A percentile compares a stretch with the other conserved stretches of the same genome.
Evolutionary conservation across 768 basidiomycete species (phyloP).

Genomic region (Hericium coralloides): DNA sequence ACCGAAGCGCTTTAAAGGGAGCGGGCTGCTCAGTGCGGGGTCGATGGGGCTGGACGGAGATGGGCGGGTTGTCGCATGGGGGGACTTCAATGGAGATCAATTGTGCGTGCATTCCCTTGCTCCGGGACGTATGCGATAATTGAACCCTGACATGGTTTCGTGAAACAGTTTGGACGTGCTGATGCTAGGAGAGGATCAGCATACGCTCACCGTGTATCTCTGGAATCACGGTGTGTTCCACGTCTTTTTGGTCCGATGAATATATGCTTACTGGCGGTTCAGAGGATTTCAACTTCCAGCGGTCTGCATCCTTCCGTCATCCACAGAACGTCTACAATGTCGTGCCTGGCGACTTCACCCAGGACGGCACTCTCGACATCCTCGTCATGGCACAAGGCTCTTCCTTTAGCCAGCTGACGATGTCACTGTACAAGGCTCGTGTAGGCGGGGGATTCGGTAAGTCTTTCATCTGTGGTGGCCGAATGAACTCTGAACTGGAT

Average conservation of each 20-base stretch:
- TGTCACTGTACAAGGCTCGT: constrained; percentile 63
- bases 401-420: constrained; percentile 42
- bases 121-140: not conserved
- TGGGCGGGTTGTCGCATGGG: constrained; percentile 77
- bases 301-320: constrained; percentile 45
- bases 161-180: constrained; percentile 66
- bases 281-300: constrained; percentile 54
- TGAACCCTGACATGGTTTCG: not conserved
- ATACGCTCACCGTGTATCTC: constrained; percentile 62
- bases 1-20: constrained; percentile 76
- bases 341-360: constrained; percentile 89
- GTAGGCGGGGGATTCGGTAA: constrained; percentile 59
- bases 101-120: constrained; percentile 47
- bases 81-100: constrained; percentile 95
- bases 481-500: not conserved
- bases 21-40: constrained; percentile 74
- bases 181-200: constrained; percentile 65
- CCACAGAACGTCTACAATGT: constrained; percentile 61
- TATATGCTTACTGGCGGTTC: not conserved
- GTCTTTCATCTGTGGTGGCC: constrained; percentile 11
- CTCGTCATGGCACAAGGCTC: constrained; percentile 72
- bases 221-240: constrained; percentile 71
- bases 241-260: not conserved
- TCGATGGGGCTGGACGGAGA: constrained; percentile 66
- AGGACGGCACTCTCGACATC: constrained; percentile 84